Conservation (phyloP, 2,329 filamentous ascomycete species). For the Ilyonectria sp. region DNA sequence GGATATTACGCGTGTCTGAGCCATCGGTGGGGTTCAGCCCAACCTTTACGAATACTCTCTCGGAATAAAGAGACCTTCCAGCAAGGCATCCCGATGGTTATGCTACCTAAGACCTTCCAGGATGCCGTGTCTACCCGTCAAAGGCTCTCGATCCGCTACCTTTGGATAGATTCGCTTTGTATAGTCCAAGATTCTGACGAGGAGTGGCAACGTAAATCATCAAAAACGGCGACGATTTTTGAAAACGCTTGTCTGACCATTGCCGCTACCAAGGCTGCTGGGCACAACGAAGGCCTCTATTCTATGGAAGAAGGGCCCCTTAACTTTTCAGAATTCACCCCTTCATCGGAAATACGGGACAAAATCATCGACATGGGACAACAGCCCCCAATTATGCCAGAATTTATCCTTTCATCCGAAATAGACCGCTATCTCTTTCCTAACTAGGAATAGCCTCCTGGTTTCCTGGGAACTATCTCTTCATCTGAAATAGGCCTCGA, state of each 20-base stretch:
- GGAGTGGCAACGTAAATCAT: conserved; percentile 20
- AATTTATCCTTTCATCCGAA: neutral
- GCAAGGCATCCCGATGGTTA: neutral
- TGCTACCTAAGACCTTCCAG: conserved; percentile 22
- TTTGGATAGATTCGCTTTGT: conserved; percentile 27
- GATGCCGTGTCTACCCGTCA: conserved; percentile 17
- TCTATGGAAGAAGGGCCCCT: neutral
- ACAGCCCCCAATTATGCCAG: too few species aligned
- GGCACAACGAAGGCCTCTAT: conserved; percentile 23
- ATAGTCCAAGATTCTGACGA: conserved; percentile 21
- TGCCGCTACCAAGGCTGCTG: conserved; percentile 27
- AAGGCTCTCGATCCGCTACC: conserved; percentile 22
- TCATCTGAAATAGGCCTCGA: conserved; percentile 10
- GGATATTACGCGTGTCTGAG: conserved; percentile 24
- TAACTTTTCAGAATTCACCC: neutral
- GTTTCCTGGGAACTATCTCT: neutral
- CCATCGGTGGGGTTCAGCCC: conserved; percentile 21
- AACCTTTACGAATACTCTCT: conserved; percentile 9
- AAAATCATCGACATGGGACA: neutral
- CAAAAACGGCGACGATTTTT: conserved; percentile 27
- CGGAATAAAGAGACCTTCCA: conserved; percentile 5
- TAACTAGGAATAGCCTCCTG: fast-evolving
- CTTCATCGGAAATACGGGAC: conserved; percentile 1
- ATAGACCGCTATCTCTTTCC: neutral
- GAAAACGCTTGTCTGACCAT: conserved; percentile 27